Conservation (phyloP, 805 yeast genomes). For the Saturnispora galanensis region DNA sequence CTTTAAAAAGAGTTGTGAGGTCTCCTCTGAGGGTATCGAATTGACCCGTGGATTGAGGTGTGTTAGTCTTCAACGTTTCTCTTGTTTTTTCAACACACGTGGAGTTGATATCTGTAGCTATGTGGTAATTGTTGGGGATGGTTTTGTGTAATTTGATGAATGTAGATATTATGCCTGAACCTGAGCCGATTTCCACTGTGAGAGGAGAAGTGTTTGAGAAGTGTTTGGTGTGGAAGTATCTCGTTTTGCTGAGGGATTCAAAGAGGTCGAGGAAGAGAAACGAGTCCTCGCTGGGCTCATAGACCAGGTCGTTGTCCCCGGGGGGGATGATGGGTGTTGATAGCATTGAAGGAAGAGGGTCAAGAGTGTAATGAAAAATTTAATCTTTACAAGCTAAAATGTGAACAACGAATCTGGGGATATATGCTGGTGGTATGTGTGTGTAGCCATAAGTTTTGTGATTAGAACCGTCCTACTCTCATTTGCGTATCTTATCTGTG, state of each 20-base stretch:
- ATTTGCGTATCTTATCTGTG: no score
- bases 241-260: slow-evolving; percentile 41
- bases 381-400: no score
- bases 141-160: slow-evolving; percentile 52
- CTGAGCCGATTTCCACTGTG: slow-evolving; percentile 81
- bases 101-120: slow-evolving; percentile 77
- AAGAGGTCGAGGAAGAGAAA: slow-evolving; percentile 73
- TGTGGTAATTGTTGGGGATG: slow-evolving; percentile 39
- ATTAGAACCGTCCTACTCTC: no score
- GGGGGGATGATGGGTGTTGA: slow-evolving; percentile 61
- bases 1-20: slow-evolving; percentile 41
- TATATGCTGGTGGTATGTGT: no score
- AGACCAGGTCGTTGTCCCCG: slow-evolving; percentile 62
- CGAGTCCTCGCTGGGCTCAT: slow-evolving; percentile 94
- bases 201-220: slow-evolving; percentile 34
- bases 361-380: not conserved
- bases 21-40: slow-evolving; percentile 49
- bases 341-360: slow-evolving; percentile 38
- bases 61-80: slow-evolving; percentile 29
- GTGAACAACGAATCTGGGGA: no score
- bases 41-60: slow-evolving; percentile 11
- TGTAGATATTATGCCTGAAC: slow-evolving; percentile 82
- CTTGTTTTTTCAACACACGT: slow-evolving; percentile 53
- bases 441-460: no score
- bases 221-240: slow-evolving; percentile 20